phyloP scores from a whole-genome alignment of 179 eudicot species.

The Amaranthus tricolor region DNA sequence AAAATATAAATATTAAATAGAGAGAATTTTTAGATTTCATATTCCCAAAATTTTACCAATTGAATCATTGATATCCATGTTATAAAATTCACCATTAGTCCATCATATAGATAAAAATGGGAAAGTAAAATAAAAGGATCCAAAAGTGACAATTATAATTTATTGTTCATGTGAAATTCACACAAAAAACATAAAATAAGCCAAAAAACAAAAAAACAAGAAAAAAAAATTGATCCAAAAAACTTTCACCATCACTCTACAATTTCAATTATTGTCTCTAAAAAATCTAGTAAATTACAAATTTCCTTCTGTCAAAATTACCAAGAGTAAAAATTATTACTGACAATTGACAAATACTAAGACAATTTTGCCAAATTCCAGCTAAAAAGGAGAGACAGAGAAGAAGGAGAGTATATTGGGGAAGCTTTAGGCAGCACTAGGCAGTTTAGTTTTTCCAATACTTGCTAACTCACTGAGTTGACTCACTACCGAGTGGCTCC shows the following conservation, averaged over 20 bases:
- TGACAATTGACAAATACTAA: constrained; percentile 3
- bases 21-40: too few relatives aligned
- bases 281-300: constrained; percentile 11
- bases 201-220: neutral
- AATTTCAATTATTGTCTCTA: constrained; percentile 14
- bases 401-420: neutral
- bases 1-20: too few relatives aligned
- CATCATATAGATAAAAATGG: too few relatives aligned
- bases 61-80: too few relatives aligned
- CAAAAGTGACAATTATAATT: neutral
- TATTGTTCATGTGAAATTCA: neutral
- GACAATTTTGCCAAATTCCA: constrained; percentile 14
- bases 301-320: constrained; percentile 21
- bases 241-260: constrained; percentile 16
- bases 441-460: neutral
- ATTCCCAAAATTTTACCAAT: too few relatives aligned
- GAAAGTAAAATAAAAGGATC: too few relatives aligned
- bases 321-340: constrained; percentile 18
- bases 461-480: constrained; percentile 17
- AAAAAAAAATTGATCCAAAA: constrained; percentile 10
- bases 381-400: neutral
- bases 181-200: neutral
- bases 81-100: too few relatives aligned
- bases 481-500: constrained; percentile 12
- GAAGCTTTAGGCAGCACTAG: neutral